Conservation (phyloP, 768 basidiomycete genomes). For the Piloderma croceum region DNA sequence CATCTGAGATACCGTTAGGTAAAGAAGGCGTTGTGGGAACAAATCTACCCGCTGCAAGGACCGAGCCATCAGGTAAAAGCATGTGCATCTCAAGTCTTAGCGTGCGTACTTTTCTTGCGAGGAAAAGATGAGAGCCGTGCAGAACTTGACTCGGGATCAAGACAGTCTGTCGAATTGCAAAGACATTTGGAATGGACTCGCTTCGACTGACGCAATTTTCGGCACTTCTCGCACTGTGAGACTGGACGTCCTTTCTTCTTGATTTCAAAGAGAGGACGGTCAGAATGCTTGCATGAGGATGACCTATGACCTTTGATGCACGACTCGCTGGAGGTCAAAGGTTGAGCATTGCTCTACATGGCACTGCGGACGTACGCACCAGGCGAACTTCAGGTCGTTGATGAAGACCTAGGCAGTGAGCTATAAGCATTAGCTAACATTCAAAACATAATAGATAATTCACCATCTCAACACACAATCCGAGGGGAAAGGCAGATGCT, state of each 20-base stretch:
- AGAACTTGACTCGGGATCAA: constrained; percentile 22
- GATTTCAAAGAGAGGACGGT: constrained; percentile 87
- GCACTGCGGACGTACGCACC: constrained; percentile 38
- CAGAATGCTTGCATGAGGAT: constrained; percentile 79
- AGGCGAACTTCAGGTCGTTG: constrained; percentile 70
- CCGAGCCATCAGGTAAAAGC: neutral
- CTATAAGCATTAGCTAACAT: no score
- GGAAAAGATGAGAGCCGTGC: constrained; percentile 25
- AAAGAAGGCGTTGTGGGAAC: constrained; percentile 67
- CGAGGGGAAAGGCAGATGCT: no score
- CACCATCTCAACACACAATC: no score
- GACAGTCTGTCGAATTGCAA: constrained; percentile 44
- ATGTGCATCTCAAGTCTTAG: neutral
- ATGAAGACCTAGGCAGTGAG: constrained; percentile 46
- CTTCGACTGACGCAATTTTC: constrained; percentile 74
- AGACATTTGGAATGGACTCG: constrained; percentile 80
- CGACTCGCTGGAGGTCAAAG: constrained; percentile 54
- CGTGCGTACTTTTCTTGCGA: constrained; percentile 27
- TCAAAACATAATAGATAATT: no score
- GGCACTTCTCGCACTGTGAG: constrained; percentile 84
- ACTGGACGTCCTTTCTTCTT: constrained; percentile 91
- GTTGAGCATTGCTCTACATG: constrained; percentile 1
- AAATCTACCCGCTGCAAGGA: constrained; percentile 51
- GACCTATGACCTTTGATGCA: constrained; percentile 96
- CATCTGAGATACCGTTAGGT: constrained; percentile 69